Conservation (phyloP, 2,329 filamentous ascomycete species). For the Phaeoacremonium minimum region DNA sequence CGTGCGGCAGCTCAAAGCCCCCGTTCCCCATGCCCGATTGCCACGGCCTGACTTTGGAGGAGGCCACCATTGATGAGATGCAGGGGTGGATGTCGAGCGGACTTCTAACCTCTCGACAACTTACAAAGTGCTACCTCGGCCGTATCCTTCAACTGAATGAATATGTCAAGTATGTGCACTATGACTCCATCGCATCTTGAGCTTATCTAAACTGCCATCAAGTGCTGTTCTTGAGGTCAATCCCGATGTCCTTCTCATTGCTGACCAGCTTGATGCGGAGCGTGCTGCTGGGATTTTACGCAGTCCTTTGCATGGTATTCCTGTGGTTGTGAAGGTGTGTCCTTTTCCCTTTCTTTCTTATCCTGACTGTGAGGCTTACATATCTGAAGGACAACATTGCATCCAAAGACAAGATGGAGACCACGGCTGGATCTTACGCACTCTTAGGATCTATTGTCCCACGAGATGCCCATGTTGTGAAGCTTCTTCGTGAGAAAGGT, state of each 20-base stretch:
- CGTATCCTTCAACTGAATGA: neutral
- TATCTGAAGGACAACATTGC: conserved; percentile 64
- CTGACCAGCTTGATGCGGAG: conserved; percentile 26
- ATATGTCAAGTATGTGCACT: conserved; percentile 1
- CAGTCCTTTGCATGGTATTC: conserved; percentile 59
- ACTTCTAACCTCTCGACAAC: neutral
- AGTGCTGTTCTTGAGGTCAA: conserved; percentile 23
- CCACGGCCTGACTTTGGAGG: conserved; percentile 46
- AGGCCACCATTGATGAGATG: conserved; percentile 25
- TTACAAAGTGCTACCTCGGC: conserved; percentile 1
- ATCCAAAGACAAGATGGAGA: conserved; percentile 58
- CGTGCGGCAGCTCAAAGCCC: conserved; percentile 3
- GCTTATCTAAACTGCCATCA: neutral
- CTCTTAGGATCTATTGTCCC: conserved; percentile 54
- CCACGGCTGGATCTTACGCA: conserved; percentile 58
- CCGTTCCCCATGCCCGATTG: conserved; percentile 45
- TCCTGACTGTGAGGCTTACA: conserved; percentile 34
- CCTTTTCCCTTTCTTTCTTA: conserved; percentile 41
- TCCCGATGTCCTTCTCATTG: conserved; percentile 31
- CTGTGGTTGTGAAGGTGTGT: conserved; percentile 51
- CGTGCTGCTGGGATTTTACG: conserved; percentile 12
- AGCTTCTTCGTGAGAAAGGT: conserved; percentile 54
- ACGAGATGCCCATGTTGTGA: conserved; percentile 55
- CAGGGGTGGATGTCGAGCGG: neutral
- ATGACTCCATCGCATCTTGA: conserved; percentile 37